Evolutionary conservation across 164 flowering plant genomes (phyloP), one percentile per base, ranked within the genome.

Genomic region (Buxus sempervirens): DNA sequence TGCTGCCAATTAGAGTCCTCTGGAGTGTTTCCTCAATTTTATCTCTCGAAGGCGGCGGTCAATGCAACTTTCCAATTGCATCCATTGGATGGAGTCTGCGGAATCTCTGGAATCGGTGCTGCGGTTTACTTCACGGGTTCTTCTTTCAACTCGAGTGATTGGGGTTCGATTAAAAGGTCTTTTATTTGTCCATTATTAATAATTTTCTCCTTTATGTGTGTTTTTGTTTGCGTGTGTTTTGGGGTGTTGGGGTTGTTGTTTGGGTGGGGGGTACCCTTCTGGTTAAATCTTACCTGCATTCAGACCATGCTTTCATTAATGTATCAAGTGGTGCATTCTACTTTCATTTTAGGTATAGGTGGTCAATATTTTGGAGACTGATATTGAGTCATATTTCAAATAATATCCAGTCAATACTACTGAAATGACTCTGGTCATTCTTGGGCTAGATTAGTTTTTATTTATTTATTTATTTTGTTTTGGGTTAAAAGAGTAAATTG

Each of bases 41-140:
- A 83, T 76, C 74, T 91, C 54, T 89, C 92, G 38, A 84, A 82
- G 67, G 84, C 82, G 57, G 63, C 58, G 13, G 82, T 82, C 16
- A 67, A 79, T 16, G 69, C 77, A 24, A 20, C 76, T 0, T 66
- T 15, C 62, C 78, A 78, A 36, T 77, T 82, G 12, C 66, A 73
- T 49, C 62, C 67, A 58, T 26, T 77, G 70, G 76, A 74, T 38
- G 75, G 72, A 62, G 76, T 73, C 25, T 81, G 76, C 49, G 96
- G 88, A 42, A 73, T 84, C 75, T 90, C 88, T 72, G 98, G 96
- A 49, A 73, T 91, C 63, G 97, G 98, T 28, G 76, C 87, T 57
- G 93, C 97, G 23, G 79, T 87, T 66, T 72, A 72, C 70, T 88
- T 87, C 60, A 60, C 59, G n/a, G 74, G 70, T 21, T 72, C 81